Conservation (phyloP, 257 asterid species). For the Ligustrum vulgare region DNA sequence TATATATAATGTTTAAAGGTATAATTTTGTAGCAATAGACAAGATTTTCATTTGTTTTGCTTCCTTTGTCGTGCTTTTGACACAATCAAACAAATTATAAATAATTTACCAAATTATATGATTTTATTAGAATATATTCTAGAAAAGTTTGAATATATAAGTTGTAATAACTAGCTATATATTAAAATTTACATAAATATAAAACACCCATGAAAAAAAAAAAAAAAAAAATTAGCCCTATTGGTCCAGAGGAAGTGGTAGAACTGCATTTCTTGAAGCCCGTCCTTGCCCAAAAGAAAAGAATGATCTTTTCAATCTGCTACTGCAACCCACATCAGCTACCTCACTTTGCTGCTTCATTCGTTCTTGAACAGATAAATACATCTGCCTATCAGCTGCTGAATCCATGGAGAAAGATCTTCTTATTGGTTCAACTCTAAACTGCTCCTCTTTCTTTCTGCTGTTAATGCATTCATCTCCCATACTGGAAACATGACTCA, state of each 20-base stretch:
- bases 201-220: background rate
- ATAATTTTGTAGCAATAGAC: background rate
- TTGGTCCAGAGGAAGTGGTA: conserved; percentile 50
- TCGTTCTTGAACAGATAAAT: conserved; percentile 62
- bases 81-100: too few species aligned
- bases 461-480: conserved; percentile 79
- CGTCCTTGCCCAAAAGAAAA: conserved; percentile 77
- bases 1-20: too few species aligned
- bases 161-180: too few species aligned
- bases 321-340: conserved; percentile 41
- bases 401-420: conserved; percentile 95
- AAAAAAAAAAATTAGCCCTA: conserved; percentile 2
- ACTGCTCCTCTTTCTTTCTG: conserved; percentile 55
- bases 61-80: background rate
- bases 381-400: conserved; percentile 61
- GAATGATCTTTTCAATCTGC: conserved; percentile 56
- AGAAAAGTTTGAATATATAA: background rate
- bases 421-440: conserved; percentile 58
- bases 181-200: background rate
- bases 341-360: conserved; percentile 31
- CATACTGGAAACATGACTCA: conserved; percentile 46
- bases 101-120: too few species aligned
- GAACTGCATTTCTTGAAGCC: conserved; percentile 69
- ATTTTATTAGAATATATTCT: background rate
- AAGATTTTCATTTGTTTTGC: background rate